Conservation (phyloP, 2,329 filamentous ascomycete species). For the Drechslerella coelobrocha region DNA sequence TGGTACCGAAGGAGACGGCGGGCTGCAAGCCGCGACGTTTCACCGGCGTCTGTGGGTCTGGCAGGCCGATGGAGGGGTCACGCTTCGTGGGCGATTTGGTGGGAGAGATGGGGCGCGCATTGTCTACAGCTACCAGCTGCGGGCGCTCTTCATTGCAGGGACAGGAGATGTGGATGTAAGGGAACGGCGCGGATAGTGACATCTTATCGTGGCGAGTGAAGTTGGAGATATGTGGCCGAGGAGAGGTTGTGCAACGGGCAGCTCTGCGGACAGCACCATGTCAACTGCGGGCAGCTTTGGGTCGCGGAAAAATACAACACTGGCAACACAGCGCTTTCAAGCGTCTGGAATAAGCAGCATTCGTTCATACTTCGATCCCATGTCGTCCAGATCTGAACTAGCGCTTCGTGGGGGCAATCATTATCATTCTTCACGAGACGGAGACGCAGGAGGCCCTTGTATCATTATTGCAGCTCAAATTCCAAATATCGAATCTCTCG, state of each 20-base stretch:
- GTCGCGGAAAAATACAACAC: no score
- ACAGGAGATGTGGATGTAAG: constrained; percentile 71
- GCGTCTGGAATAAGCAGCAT: no score
- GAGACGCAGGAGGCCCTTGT: no score
- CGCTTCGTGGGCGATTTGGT: constrained; percentile 58
- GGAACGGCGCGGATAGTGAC: constrained; percentile 61
- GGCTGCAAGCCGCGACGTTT: constrained; percentile 53
- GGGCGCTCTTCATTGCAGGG: constrained; percentile 64
- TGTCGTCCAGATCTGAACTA: no score
- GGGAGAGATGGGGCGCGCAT: constrained; percentile 55
- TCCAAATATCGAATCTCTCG: no score
- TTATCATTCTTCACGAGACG: no score
- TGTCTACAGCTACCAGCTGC: constrained; percentile 54
- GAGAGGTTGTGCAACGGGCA: not conserved
- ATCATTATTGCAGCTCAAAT: no score
- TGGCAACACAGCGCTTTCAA: no score
- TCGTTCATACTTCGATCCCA: no score
- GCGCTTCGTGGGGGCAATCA: no score
- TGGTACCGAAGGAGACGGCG: constrained; percentile 26
- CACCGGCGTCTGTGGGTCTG: constrained; percentile 50
- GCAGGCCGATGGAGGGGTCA: constrained; percentile 53
- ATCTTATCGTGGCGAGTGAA: constrained; percentile 12
- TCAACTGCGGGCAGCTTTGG: no score
- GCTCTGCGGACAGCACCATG: no score
- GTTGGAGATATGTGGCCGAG: not conserved